Conservation (phyloP, 345 rosid species). For the Fremontodendron californicum region DNA sequence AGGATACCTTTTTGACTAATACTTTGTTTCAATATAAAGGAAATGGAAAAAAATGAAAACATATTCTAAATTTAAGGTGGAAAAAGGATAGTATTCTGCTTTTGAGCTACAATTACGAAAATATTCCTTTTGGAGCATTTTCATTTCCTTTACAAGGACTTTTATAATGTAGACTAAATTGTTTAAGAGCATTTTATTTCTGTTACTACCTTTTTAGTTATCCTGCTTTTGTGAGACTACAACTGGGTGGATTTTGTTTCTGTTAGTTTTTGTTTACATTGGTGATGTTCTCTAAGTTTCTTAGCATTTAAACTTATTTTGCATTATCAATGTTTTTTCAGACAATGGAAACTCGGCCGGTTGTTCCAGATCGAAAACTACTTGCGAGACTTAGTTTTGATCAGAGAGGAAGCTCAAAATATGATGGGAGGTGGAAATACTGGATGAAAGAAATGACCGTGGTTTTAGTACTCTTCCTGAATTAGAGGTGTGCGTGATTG, state of each 20-base stretch:
- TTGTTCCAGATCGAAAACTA: conserved; percentile 75
- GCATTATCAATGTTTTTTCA: conserved; percentile 22
- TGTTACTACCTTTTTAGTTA: neutral
- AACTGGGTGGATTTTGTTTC: neutral
- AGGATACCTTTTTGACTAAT: neutral
- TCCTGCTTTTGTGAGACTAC: neutral
- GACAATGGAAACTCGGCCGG: conserved; percentile 88
- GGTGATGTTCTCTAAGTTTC: neutral
- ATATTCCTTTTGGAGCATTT: neutral
- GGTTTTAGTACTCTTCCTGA: conserved; percentile 86
- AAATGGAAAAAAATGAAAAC: neutral
- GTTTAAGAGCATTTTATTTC: neutral
- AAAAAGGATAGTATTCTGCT: neutral
- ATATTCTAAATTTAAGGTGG: neutral
- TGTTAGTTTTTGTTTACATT: neutral
- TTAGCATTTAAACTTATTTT: neutral
- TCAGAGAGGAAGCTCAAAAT: conserved; percentile 88
- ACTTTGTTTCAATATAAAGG: neutral
- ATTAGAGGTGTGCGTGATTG: conserved; percentile 61
- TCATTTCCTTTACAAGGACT: neutral
- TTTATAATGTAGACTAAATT: neutral
- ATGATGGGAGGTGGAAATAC: conserved; percentile 98
- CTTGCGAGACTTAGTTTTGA: conserved; percentile 86
- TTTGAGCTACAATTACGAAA: neutral
- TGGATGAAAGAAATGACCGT: conserved; percentile 93